These are phyloP conservation scores for Capronia americana DNA, from an alignment of 2,329 filamentous ascomycete species.

Conservation along the genomic window DNA sequence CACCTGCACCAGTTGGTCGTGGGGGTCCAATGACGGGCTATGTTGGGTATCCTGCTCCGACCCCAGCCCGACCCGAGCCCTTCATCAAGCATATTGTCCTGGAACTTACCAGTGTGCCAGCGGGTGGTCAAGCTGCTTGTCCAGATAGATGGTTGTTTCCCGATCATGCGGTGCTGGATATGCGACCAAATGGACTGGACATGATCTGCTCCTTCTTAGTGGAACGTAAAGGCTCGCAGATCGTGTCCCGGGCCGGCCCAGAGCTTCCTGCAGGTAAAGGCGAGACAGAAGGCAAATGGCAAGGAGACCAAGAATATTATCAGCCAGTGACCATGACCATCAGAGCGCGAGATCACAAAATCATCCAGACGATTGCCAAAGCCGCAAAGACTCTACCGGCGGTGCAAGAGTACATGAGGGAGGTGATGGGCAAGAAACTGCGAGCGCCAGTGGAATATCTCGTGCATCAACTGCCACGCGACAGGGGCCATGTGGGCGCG, in stretches of 20 bases:
- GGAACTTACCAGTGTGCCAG: conserved; percentile 49
- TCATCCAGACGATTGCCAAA: conserved; percentile 61
- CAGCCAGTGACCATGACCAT: conserved; percentile 64
- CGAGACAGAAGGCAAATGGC: conserved; percentile 46
- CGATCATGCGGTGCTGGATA: conserved; percentile 55
- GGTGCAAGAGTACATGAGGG: conserved; percentile 62
- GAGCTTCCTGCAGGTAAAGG: conserved; percentile 16
- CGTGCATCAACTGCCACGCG: conserved; percentile 61
- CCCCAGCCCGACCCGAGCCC: conserved; percentile 46
- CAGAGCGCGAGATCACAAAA: conserved; percentile 57
- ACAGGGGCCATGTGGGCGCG: conserved; percentile 37
- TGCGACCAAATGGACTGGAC: conserved; percentile 44
- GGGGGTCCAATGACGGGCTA: conserved; percentile 23
- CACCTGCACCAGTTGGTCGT: conserved; percentile 34
- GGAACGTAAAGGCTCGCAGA: conserved; percentile 47
- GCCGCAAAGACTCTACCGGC: conserved; percentile 62
- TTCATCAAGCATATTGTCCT: conserved; percentile 56
- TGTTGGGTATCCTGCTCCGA: conserved; percentile 40
- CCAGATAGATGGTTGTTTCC: conserved; percentile 58
- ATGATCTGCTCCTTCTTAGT: conserved; percentile 57
- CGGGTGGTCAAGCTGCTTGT: conserved; percentile 49
- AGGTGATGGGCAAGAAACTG: conserved; percentile 62
- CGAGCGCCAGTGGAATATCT: conserved; percentile 63
- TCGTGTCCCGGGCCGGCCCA: conserved; percentile 22
- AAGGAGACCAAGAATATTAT: conserved; percentile 54